A percentile compares a stretch with the other conserved stretches of the same genome.
These are phyloP conservation scores for Didymella keratinophila DNA, from an alignment of 2,329 filamentous ascomycete species.

Conservation along the genomic window DNA sequence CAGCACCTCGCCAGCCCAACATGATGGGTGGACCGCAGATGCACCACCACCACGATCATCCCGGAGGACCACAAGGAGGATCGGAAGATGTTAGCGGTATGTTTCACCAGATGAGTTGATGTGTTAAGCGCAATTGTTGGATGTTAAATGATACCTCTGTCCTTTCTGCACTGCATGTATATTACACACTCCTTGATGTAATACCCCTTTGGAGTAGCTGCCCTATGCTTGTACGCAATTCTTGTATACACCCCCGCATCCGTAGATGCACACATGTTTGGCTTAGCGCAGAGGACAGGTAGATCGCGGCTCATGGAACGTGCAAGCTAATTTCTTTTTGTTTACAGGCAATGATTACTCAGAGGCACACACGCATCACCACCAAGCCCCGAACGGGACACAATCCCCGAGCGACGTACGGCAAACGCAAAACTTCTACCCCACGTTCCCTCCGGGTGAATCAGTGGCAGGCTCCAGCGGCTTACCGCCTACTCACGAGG, in stretches of 20 bases:
- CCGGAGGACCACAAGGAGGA: slow-evolving; percentile 71
- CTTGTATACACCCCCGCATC: slow-evolving; percentile 30
- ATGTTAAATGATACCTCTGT: slow-evolving; percentile 53
- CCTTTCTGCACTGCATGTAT: slow-evolving; percentile 53
- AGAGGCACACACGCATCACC: slow-evolving; percentile 72
- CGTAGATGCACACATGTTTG: slow-evolving; percentile 33
- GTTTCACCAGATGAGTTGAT: slow-evolving; percentile 91
- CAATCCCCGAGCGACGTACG: slow-evolving; percentile 70
- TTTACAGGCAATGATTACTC: slow-evolving; percentile 64
- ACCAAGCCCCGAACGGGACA: slow-evolving; percentile 65
- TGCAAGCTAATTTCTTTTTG: slow-evolving; percentile 55
- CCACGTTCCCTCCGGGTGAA: slow-evolving; percentile 68
- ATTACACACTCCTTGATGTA: slow-evolving; percentile 55
- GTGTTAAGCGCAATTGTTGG: slow-evolving; percentile 51
- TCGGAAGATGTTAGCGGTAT: slow-evolving; percentile 92
- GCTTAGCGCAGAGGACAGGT: slow-evolving; percentile 33
- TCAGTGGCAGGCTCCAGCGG: slow-evolving; percentile 61
- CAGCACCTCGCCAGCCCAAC: slow-evolving; percentile 67
- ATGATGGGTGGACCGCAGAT: slow-evolving; percentile 72
- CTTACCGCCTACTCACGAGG: slow-evolving; percentile 71
- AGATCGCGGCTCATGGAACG: slow-evolving; percentile 34
- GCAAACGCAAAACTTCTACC: slow-evolving; percentile 79
- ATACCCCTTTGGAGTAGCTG: slow-evolving; percentile 51
- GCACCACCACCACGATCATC: slow-evolving; percentile 77
- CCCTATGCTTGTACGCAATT: slow-evolving; percentile 43